Evolutionary conservation across 805 yeast species (phyloP).

Genomic region (Metschnikowia henanensis): DNA sequence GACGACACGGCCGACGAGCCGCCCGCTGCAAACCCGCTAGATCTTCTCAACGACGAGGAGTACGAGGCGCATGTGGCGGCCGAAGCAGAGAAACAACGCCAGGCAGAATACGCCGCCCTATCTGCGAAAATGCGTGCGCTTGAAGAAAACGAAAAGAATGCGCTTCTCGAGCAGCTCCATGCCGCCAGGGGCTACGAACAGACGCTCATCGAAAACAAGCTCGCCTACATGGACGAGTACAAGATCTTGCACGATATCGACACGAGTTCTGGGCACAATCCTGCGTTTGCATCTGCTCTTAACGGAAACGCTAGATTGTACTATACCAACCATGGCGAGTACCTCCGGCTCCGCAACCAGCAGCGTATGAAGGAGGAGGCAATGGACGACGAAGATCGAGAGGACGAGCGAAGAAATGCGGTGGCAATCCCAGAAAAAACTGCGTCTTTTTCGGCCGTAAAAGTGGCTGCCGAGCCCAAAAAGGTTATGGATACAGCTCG

Average conservation of each 20-base stretch:
- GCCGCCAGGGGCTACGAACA: slow-evolving; percentile 35
- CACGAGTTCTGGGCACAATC: neutral
- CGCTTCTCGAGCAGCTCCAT: slow-evolving; percentile 23
- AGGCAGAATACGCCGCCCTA: slow-evolving; percentile 20
- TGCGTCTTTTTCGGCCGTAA: neutral
- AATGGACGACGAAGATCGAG: slow-evolving; percentile 41
- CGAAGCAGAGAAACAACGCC: slow-evolving; percentile 19
- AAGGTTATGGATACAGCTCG: too few relatives aligned
- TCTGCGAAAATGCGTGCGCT: slow-evolving; percentile 10
- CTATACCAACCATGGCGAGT: slow-evolving; percentile 44
- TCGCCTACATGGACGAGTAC: slow-evolving; percentile 34
- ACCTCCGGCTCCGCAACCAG: slow-evolving; percentile 38
- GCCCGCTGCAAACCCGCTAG: slow-evolving; percentile 9
- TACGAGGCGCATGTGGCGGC: slow-evolving; percentile 26
- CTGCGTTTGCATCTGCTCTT: neutral
- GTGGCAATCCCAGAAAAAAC: neutral
- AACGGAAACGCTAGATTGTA: slow-evolving; percentile 28
- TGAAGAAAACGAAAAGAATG: slow-evolving; percentile 21
- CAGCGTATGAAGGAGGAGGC: slow-evolving; percentile 43
- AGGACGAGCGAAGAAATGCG: slow-evolving; percentile 26
- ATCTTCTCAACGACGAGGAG: slow-evolving; percentile 19
- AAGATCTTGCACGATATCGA: slow-evolving; percentile 26
- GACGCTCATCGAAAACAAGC: slow-evolving; percentile 36
- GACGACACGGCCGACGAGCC: slow-evolving; percentile 11
- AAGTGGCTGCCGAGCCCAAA: neutral